Percentiles rank a stretch among this genome's conserved stretches.
These are phyloP conservation scores for Pulveroboletus ravenelii DNA, from an alignment of 768 basidiomycete species.

Conservation along the genomic window DNA sequence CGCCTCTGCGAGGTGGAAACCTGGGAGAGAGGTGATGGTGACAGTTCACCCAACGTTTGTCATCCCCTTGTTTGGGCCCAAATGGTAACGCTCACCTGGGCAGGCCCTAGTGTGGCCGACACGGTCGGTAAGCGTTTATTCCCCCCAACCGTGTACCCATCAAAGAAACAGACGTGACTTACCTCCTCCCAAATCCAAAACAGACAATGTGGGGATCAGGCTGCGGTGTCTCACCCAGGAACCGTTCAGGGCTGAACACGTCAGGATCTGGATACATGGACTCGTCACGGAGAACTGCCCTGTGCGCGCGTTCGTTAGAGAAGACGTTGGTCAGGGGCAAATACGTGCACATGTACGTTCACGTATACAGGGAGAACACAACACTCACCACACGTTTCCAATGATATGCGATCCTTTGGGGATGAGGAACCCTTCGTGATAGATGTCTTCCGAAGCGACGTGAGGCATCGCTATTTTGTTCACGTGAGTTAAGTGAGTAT, in stretches of 20 bases:
- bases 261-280: slow-evolving; percentile 32
- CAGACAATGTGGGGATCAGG: slow-evolving; percentile 13
- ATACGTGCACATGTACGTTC: not conserved
- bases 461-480: slow-evolving; percentile 10
- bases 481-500: not conserved
- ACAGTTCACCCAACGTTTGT: too few relatives aligned
- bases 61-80: not conserved
- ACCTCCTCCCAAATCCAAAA: slow-evolving; percentile 32
- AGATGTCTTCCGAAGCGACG: slow-evolving; percentile 18
- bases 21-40: slow-evolving; percentile 7
- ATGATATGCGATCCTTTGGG: slow-evolving; percentile 23
- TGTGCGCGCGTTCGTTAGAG: slow-evolving; percentile 12
- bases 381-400: slow-evolving; percentile 24
- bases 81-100: slow-evolving; percentile 8
- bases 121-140: not conserved
- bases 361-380: not conserved
- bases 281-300: slow-evolving; percentile 53
- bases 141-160: not conserved
- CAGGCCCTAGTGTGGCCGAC: slow-evolving; percentile 10
- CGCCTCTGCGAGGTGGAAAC: slow-evolving; percentile 27
- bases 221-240: slow-evolving; percentile 18
- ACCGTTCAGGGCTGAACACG: slow-evolving; percentile 34
- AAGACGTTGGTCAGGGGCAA: not conserved
- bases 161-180: not conserved
- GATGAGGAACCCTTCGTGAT: slow-evolving; percentile 12